Percentiles rank a stretch among this genome's conserved stretches.
Conservation (phyloP, 2,329 filamentous ascomycete species). For the Coleophoma cylindrospora region DNA sequence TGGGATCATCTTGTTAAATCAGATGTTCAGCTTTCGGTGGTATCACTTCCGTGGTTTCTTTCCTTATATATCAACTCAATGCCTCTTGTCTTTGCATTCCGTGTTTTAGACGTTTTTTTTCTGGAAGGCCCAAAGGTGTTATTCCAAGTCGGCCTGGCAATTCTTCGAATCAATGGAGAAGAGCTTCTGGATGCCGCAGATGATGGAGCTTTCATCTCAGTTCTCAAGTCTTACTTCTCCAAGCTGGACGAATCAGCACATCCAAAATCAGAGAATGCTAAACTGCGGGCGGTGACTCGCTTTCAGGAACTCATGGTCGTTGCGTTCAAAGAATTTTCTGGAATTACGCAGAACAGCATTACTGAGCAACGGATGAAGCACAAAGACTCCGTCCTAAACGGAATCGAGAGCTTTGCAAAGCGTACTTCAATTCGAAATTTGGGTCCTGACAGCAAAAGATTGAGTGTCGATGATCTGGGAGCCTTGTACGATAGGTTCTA, state of each 20-base stretch:
- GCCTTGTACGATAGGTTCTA: constrained; percentile 95
- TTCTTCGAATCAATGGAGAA: constrained; percentile 93
- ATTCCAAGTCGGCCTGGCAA: constrained; percentile 96
- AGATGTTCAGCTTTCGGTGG: constrained; percentile 94
- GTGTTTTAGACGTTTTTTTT: constrained; percentile 96
- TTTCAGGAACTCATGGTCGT: constrained; percentile 99
- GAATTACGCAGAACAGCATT: constrained; percentile 89
- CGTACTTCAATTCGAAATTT: constrained; percentile 93
- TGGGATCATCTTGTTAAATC: constrained; percentile 98
- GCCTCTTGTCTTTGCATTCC: constrained; percentile 95
- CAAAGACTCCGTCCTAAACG: constrained; percentile 89
- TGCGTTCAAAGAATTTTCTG: constrained; percentile 96
- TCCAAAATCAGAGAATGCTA: constrained; percentile 91
- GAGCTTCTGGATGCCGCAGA: constrained; percentile 89
- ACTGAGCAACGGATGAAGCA: constrained; percentile 86
- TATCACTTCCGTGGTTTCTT: constrained; percentile 95
- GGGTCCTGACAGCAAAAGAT: constrained; percentile 88
- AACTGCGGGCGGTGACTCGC: constrained; percentile 85
- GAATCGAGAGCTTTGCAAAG: constrained; percentile 96
- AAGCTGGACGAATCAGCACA: constrained; percentile 93
- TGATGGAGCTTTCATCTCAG: constrained; percentile 93
- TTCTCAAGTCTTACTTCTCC: constrained; percentile 91
- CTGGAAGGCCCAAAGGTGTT: constrained; percentile 95
- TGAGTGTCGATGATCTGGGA: constrained; percentile 80
- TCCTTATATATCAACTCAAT: constrained; percentile 99